Evolutionary conservation across 257 asterid species (phyloP).

Genomic region (Solanum microdontum): DNA sequence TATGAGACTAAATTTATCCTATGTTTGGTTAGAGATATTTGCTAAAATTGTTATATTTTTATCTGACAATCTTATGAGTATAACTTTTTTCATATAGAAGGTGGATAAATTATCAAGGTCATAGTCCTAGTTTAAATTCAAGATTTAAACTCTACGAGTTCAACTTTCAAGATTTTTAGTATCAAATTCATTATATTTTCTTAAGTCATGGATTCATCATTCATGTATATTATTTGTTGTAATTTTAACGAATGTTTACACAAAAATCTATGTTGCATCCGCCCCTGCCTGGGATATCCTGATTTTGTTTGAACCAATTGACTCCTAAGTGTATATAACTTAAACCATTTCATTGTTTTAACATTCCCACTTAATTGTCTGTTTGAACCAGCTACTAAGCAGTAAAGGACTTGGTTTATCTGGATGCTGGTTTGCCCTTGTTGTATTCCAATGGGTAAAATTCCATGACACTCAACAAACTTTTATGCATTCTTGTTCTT

Average conservation of each 20-base stretch:
- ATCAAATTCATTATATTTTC: no score
- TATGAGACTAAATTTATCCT: background rate
- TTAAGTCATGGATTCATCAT: background rate
- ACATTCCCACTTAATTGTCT: background rate
- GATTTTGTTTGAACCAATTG: background rate
- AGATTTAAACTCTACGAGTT: background rate
- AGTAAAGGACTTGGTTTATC: constrained; percentile 61
- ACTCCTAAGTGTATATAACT: background rate
- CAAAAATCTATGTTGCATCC: background rate
- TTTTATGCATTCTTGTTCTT: background rate
- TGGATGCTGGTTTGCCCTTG: constrained; percentile 84
- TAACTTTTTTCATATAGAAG: background rate
- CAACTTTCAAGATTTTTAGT: background rate
- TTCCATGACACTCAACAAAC: background rate
- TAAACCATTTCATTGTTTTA: background rate
- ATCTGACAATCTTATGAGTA: accelerated
- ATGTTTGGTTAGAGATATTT: background rate
- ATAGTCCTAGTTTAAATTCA: background rate
- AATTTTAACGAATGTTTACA: background rate
- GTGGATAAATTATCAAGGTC: background rate
- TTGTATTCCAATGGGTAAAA: constrained; percentile 83
- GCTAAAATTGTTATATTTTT: background rate
- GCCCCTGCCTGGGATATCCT: background rate
- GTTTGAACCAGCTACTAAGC: constrained; percentile 44
- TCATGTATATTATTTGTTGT: background rate